Percentiles rank a stretch among this genome's conserved stretches.
Evolutionary conservation across 2,329 filamentous ascomycete species (phyloP).

Genomic region (Dactylellina cionopaga): DNA sequence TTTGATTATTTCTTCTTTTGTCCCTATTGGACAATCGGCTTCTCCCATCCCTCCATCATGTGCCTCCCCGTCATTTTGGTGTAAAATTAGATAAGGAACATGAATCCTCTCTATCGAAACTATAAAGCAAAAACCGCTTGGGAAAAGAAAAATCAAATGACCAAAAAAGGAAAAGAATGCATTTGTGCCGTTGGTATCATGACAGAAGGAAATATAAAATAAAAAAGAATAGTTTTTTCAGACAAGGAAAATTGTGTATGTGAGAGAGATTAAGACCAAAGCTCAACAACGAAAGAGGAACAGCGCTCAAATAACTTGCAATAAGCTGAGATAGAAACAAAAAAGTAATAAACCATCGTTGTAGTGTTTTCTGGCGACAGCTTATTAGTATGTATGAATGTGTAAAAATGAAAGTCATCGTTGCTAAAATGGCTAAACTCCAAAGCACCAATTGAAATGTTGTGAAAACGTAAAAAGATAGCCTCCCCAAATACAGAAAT

Average conservation of each 20-base stretch:
- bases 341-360: slow-evolving; percentile 34
- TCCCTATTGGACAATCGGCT: slow-evolving; percentile 31
- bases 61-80: slow-evolving; percentile 20
- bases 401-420: slow-evolving; percentile 7
- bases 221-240: slow-evolving; percentile 20
- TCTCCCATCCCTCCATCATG: slow-evolving; percentile 2
- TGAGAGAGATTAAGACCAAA: slow-evolving; percentile 36
- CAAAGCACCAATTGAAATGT: slow-evolving; percentile 34
- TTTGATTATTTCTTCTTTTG: slow-evolving; percentile 26
- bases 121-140: slow-evolving; percentile 24
- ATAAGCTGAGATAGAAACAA: neutral
- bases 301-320: slow-evolving; percentile 43
- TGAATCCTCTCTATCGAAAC: slow-evolving; percentile 49
- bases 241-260: slow-evolving; percentile 25
- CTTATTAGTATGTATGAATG: no score
- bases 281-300: slow-evolving; percentile 11
- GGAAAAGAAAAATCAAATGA: slow-evolving; percentile 12
- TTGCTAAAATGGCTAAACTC: slow-evolving; percentile 35
- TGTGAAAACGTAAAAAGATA: slow-evolving; percentile 14
- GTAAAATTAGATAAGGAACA: slow-evolving; percentile 45
- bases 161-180: slow-evolving; percentile 23
- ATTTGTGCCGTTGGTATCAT: slow-evolving; percentile 52
- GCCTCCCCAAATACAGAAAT: slow-evolving; percentile 31
- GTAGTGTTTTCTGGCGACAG: slow-evolving; percentile 46
- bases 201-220: slow-evolving; percentile 21